Base-by-base conservation (phyloP, 2,329 filamentous ascomycete species). In the Stachybotrys chartarum region DNA sequence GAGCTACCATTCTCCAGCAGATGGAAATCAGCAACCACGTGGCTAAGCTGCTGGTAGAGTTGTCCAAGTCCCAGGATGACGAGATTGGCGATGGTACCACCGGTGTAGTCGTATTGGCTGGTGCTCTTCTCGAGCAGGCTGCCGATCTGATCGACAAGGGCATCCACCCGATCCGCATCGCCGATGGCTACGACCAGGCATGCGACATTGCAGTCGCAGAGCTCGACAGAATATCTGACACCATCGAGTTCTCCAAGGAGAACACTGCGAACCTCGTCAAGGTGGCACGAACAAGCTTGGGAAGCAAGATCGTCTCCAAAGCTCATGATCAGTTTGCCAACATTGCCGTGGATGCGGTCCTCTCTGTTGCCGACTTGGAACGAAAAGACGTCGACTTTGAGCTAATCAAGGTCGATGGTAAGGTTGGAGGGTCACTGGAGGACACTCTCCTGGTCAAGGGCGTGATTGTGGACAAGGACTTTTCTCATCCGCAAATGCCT, bases 11-110 rank as follows among this genome's bases (percentile, higher is more conserved):
- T 67, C 80, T 99, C 63, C 87, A 90, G 66, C 91, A 96, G 82
- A 99, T 99, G 94, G 94, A 99, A 78, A 93, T 99, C 64, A 90
- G 90, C 64, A 97, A 99, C 81, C 93, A 97, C 74, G 91, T 99
- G 59, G 94, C 94, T 59, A 97, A 97, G 78, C 82, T 99, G 53
- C 79, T 99, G 57, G 94, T 99, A 52, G 93, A 97, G 72, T 86
- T 99, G 46, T 97, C 94, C 61, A 97, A 96, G 78, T 97, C 94
- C 45, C 94, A 99, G 73, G 94, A 99, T 68, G 93, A 97, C 65
- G 94, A 99, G 77, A 99, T 99, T 68, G 94, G 94, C 69, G 94
- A 99, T 71, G 94, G 94, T 61, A 99, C 94, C 60, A 99, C 94
- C 1, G 94, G 94, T 72, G 94, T 99, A 14, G 94, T 99, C 53